These are phyloP conservation scores for Talaromyces sp. DNA, from an alignment of 2,329 filamentous ascomycete genomes.

Conservation along the genomic window DNA sequence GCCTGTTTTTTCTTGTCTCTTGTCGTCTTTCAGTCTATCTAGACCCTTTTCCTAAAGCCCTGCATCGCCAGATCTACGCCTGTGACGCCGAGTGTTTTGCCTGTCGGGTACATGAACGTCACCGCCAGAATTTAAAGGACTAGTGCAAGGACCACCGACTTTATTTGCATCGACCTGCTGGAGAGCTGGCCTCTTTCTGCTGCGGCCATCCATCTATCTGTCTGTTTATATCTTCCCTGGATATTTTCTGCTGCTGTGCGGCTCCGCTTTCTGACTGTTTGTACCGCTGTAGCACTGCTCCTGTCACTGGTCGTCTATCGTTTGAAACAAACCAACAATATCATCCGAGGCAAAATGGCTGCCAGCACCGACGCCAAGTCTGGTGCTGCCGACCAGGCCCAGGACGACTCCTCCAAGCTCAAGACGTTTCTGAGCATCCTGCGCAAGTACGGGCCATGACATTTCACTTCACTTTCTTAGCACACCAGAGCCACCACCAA, in stretches of 20 bases:
- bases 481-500: neutral
- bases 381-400: conserved; percentile 47
- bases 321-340: neutral
- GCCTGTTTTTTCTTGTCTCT: neutral
- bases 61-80: neutral
- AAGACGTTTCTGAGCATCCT: conserved; percentile 83
- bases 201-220: neutral
- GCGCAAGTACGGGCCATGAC: conserved; percentile 61
- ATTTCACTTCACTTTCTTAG: neutral
- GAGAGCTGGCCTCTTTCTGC: neutral
- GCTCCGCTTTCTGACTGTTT: neutral
- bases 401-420: conserved; percentile 81
- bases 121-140: neutral
- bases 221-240: neutral
- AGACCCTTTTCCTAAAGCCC: neutral
- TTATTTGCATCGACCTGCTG: neutral
- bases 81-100: neutral
- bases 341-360: neutral
- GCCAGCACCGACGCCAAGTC: conserved; percentile 4
- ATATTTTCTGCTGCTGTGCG: neutral
- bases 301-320: neutral
- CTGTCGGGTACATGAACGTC: neutral
- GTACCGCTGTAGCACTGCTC: neutral
- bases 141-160: neutral
- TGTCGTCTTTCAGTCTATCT: neutral